Evolutionary conservation across 1,284 basidiomycete genomes (phyloP).

Genomic region (Cutaneotrichosporon dermatis): DNA sequence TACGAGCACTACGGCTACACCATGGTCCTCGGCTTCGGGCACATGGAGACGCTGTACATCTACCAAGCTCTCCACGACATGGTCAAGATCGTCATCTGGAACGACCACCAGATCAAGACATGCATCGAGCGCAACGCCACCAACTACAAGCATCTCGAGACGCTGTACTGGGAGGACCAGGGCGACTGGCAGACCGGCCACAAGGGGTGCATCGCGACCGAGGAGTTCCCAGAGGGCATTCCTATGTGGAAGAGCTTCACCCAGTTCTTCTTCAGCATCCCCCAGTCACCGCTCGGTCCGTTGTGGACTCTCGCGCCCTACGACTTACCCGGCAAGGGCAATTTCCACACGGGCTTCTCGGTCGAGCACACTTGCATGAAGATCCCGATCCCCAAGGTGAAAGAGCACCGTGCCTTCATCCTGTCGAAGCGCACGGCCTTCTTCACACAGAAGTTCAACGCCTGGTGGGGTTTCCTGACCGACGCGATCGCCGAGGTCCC

Average conservation of each 20-base stretch:
- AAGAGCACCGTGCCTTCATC: constrained; percentile 42
- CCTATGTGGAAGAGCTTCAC: constrained; percentile 43
- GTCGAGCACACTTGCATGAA: constrained; percentile 41
- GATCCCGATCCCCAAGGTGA: constrained; percentile 12
- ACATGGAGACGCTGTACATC: constrained; percentile 32
- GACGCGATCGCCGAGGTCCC: constrained; percentile 6
- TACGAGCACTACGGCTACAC: constrained; percentile 33
- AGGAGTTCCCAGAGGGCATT: constrained; percentile 31
- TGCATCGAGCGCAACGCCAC: constrained; percentile 24
- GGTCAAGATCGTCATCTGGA: constrained; percentile 32
- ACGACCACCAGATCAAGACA: constrained; percentile 14
- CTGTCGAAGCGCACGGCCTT: constrained; percentile 42
- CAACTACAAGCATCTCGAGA: constrained; percentile 10
- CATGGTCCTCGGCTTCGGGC: constrained; percentile 26
- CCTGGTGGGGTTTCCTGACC: neutral
- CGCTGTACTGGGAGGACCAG: neutral
- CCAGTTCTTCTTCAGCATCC: constrained; percentile 39
- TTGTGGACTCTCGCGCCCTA: constrained; percentile 44
- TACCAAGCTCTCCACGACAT: constrained; percentile 35
- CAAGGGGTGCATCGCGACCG: constrained; percentile 22
- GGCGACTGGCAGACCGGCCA: constrained; percentile 12
- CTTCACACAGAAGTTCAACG: constrained; percentile 24
- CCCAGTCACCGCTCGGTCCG: constrained; percentile 32
- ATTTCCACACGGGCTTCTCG: constrained; percentile 42
- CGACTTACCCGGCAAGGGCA: constrained; percentile 8